A percentile compares a stretch with the other conserved stretches of the same genome.
These are phyloP conservation scores for Leucocoprinus birnbaumii DNA, from an alignment of 768 basidiomycete species.

Conservation along the genomic window DNA sequence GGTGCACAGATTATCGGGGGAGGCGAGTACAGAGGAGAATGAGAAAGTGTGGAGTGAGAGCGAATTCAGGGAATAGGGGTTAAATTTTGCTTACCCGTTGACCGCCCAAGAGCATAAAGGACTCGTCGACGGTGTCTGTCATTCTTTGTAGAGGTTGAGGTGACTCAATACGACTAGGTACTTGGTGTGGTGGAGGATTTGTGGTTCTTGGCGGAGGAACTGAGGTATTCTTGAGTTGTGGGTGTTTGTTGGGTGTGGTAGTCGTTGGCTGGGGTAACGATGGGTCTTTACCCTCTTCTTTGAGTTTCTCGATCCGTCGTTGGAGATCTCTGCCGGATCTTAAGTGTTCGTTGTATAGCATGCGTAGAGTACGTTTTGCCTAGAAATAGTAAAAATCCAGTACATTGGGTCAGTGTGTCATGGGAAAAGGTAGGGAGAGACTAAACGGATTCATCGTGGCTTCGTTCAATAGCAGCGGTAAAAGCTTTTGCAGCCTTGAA, in stretches of 20 bases:
- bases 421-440: slow-evolving; percentile 12
- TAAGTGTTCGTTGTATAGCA: slow-evolving; percentile 72
- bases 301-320: slow-evolving; percentile 66
- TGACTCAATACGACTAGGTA: slow-evolving; percentile 38
- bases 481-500: slow-evolving; percentile 76
- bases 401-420: slow-evolving; percentile 8
- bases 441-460: slow-evolving; percentile 67
- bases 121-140: slow-evolving; percentile 75
- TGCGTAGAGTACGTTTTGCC: slow-evolving; percentile 75
- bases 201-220: slow-evolving; percentile 19
- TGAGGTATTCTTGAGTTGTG: slow-evolving; percentile 22
- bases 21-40: not conserved
- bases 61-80: slow-evolving; percentile 4
- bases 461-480: slow-evolving; percentile 67
- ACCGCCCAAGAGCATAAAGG: slow-evolving; percentile 81
- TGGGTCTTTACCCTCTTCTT: slow-evolving; percentile 77
- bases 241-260: slow-evolving; percentile 19
- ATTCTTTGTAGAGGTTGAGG: slow-evolving; percentile 33
- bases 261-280: slow-evolving; percentile 62
- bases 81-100: slow-evolving; percentile 54
- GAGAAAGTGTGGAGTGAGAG: slow-evolving; percentile 1
- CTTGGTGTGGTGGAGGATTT: slow-evolving; percentile 24
- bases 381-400: slow-evolving; percentile 24
- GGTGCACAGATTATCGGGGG: not conserved
- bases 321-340: slow-evolving; percentile 73